A percentile compares a stretch with the other conserved stretches of the same genome.
These are phyloP conservation scores for Pluteus cervinus DNA, from an alignment of 768 basidiomycete species.

Conservation along the genomic window DNA sequence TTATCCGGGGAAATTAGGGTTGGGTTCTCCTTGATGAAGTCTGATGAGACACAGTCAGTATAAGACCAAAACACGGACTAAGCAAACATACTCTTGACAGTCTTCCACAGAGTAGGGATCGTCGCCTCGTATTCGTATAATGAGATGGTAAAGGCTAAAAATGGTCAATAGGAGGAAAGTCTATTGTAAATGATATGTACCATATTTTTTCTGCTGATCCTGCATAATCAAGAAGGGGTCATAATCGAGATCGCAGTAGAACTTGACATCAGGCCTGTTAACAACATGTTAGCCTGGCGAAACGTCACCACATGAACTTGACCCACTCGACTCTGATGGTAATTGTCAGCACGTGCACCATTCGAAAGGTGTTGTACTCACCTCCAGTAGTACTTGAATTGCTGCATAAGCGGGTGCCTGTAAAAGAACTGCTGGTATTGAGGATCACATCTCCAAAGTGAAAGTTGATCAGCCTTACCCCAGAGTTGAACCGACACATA, in stretches of 20 bases:
- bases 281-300: constrained; percentile 3
- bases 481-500: constrained; percentile 97
- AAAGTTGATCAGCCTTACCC: constrained; percentile 40
- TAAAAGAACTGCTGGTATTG: constrained; percentile 66
- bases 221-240: constrained; percentile 90
- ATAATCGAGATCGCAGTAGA: constrained; percentile 82
- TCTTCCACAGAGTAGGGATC: constrained; percentile 81
- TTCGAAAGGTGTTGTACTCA: constrained; percentile 12
- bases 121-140: constrained; percentile 81
- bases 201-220: constrained; percentile 80
- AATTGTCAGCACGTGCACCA: constrained; percentile 2
- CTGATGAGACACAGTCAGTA: constrained; percentile 29
- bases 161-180: constrained; percentile 11
- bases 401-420: constrained; percentile 71
- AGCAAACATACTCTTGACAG: constrained; percentile 51
- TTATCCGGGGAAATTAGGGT: constrained; percentile 60
- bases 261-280: constrained; percentile 73
- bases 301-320: neutral
- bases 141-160: constrained; percentile 71
- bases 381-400: constrained; percentile 86
- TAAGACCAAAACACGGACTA: constrained; percentile 14
- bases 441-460: neutral
- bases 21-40: constrained; percentile 65
- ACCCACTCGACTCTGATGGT: constrained; percentile 40
- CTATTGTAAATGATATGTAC: constrained; percentile 23